These are phyloP conservation scores for Golubevia sp. DNA, from an alignment of 1,284 basidiomycete species.

Conservation along the genomic window DNA sequence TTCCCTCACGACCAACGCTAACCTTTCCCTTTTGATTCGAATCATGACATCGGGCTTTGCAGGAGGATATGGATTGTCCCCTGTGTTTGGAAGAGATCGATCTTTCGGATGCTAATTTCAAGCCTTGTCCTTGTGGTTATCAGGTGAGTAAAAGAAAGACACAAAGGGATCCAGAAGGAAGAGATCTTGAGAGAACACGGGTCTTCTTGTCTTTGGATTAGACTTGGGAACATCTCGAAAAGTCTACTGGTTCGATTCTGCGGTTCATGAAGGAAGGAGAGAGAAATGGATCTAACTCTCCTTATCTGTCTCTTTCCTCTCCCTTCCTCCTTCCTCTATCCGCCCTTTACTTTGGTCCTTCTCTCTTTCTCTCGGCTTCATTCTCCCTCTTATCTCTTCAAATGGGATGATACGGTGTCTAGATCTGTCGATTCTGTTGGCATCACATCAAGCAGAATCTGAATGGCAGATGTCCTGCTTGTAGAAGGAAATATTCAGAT, in stretches of 20 bases:
- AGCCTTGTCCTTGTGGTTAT: conserved; percentile 98
- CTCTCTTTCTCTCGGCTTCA: background rate
- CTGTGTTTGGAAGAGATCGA: conserved; percentile 99
- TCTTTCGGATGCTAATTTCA: conserved; percentile 98
- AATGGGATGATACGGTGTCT: conserved; percentile 1
- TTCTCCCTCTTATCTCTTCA: background rate
- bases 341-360: too few species aligned
- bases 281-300: background rate
- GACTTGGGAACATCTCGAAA: background rate
- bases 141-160: conserved; percentile 69
- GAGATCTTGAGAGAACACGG: background rate
- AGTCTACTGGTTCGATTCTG: conserved; percentile 2
- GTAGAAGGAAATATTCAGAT: conserved; percentile 89
- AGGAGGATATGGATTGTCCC: conserved; percentile 98
- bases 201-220: background rate
- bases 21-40: background rate
- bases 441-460: conserved; percentile 96
- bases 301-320: background rate
- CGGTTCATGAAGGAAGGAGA: too few species aligned
- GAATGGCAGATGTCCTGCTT: conserved; percentile 95
- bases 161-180: background rate
- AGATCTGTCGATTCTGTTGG: conserved; percentile 99
- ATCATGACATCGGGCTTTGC: conserved; percentile 1
- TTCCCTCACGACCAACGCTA: conserved; percentile 1
- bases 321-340: conserved; percentile 18